These are phyloP conservation scores for Naumovozyma baii DNA, from an alignment of 805 yeast species.

Conservation along the genomic window DNA sequence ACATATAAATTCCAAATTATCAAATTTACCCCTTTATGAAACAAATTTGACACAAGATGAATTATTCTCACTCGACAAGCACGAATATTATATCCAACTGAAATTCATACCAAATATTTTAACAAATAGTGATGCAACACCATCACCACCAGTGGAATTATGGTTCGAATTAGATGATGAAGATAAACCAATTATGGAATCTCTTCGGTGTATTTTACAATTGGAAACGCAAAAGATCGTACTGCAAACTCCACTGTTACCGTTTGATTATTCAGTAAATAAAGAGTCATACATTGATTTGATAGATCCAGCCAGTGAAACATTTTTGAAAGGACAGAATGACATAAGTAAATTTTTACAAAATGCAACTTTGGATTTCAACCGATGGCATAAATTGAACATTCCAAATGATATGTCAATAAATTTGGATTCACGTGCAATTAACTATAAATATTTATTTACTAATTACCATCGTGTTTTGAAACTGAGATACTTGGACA, in stretches of 20 bases:
- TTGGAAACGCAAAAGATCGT: conserved; percentile 12
- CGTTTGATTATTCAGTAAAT: conserved; percentile 20
- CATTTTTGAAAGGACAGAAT: conserved; percentile 28
- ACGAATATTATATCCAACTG: conserved; percentile 24
- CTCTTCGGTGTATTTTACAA: conserved; percentile 18
- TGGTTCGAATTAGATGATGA: conserved; percentile 26
- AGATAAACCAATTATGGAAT: conserved; percentile 15
- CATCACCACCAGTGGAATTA: conserved; percentile 20
- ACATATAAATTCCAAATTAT: conserved; percentile 14
- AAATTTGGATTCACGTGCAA: not conserved
- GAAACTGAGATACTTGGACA: conserved; percentile 20
- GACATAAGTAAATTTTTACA: conserved; percentile 35
- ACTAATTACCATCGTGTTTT: conserved; percentile 19
- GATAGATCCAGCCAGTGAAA: not conserved
- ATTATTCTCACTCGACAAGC: conserved; percentile 19
- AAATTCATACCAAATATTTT: conserved; percentile 14
- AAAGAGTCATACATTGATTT: conserved; percentile 5
- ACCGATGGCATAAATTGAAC: conserved; percentile 3
- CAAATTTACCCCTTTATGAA: conserved; percentile 17
- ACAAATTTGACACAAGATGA: conserved; percentile 7
- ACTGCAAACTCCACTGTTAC: conserved; percentile 20
- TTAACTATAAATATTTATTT: conserved; percentile 17
- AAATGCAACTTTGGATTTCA: conserved; percentile 11
- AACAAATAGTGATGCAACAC: no score
- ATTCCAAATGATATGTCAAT: not conserved